Base-by-base conservation (phyloP, 805 yeast species). In the Schwanniomyces vanrijiae region DNA sequence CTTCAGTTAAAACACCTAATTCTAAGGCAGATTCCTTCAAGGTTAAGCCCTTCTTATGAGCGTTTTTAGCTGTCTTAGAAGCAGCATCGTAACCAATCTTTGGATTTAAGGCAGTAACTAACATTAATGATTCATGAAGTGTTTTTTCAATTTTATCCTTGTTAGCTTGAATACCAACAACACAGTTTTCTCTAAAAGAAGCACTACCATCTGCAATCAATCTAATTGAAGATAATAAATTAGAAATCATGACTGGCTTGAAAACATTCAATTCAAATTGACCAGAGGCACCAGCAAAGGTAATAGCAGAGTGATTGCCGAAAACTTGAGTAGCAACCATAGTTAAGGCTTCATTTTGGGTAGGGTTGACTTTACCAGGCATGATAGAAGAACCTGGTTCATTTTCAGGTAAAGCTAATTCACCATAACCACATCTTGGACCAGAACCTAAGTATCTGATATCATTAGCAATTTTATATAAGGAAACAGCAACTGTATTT, bases 291-390 rank as follows among this genome's bases (percentile, higher is more conserved):
- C 99, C 99, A 38, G 97, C 96, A 66, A 89, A 90, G 29, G 98
- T 91, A 73, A 94, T 88, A 54, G 97, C 83, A 39, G 96, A 73
- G 73, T 94, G 85, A 84, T 94, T 94, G 69, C 99, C 99, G 67
- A 94, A 90, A 22, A 94, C 97, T 79, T 94, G 99, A 54, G 94
- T 82, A 67, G 96, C 90, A 52, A 92, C 97, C 96, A 94, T 95
- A 55, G 98, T 94, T 68, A 94, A 76, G 46, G 99, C 99, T 80
- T 94, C 99, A 71, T 91, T 91, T 78, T 94, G 99, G 47, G 99
- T 94, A 56, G 99, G 99, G 81, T 94, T 94, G 54, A 94, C 97
- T 77, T 94, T 94, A 68, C 99, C 99, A 44, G 99, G 99, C 99
- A 94, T 94, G 72, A 94, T 94, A 24, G 97, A 90, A 50, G 97